A percentile compares a stretch with the other conserved stretches of the same genome.
phyloP scores from a whole-genome alignment of 2,329 filamentous ascomycete genomes.

The Shiraia bambusicola region DNA sequence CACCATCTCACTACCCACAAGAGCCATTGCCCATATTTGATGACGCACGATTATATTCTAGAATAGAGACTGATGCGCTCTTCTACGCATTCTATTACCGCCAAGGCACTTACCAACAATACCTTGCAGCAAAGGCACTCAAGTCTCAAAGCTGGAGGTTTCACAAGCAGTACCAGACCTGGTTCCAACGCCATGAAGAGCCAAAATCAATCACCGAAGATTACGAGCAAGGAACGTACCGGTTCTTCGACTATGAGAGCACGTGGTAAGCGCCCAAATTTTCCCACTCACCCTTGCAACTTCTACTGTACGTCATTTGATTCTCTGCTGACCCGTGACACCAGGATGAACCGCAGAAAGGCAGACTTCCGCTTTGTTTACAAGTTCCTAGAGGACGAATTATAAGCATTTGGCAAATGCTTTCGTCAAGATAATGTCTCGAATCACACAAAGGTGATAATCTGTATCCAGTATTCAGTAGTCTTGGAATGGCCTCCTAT shows the following conservation, averaged over 20 bases:
- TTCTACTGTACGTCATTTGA: constrained; percentile 12
- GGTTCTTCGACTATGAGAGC: constrained; percentile 99
- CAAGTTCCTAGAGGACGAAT: constrained; percentile 94
- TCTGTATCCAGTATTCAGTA: constrained; percentile 42
- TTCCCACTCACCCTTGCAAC: constrained; percentile 3
- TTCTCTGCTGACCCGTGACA: constrained; percentile 23
- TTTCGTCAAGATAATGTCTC: constrained; percentile 5
- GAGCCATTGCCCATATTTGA: constrained; percentile 91
- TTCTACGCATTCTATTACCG: constrained; percentile 99
- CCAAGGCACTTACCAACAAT: constrained; percentile 93
- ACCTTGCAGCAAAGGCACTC: constrained; percentile 90
- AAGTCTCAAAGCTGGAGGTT: constrained; percentile 99
- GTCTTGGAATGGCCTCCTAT: constrained; percentile 28
- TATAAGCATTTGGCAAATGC: constrained; percentile 48
- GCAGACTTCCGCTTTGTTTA: constrained; percentile 98
- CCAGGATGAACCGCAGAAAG: constrained; percentile 97
- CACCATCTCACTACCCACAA: constrained; percentile 83
- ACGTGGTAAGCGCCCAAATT: constrained; percentile 69
- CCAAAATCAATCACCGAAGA: constrained; percentile 98
- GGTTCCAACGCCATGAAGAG: constrained; percentile 98
- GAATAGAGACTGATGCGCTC: constrained; percentile 91
- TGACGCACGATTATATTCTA: constrained; percentile 80
- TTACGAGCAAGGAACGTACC: constrained; percentile 97
- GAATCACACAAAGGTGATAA: constrained; percentile 15
- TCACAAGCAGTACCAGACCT: constrained; percentile 98